phyloP scores from a whole-genome alignment of 192 early-diverging fungal species.

The Entomortierella parvispora region DNA sequence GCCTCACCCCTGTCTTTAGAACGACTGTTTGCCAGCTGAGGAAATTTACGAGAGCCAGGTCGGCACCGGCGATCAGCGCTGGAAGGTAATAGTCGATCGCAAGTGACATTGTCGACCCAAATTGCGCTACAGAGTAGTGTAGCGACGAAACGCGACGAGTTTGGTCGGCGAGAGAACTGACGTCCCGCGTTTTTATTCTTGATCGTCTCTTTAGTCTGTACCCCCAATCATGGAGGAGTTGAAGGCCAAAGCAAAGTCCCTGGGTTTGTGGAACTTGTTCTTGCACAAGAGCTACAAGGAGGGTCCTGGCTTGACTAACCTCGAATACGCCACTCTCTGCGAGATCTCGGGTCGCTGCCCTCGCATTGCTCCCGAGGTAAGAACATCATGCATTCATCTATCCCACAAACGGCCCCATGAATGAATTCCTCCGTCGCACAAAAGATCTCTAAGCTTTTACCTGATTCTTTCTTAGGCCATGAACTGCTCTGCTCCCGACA shows the following conservation, averaged over 20 bases:
- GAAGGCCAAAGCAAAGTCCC: slow-evolving; percentile 81
- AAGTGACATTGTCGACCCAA: no score
- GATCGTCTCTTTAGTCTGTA: slow-evolving; percentile 58
- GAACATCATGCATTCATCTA: not conserved
- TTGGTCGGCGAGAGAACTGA: no score
- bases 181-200: not conserved
- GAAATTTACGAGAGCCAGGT: slow-evolving; percentile 76
- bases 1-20: slow-evolving; percentile 44
- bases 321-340: slow-evolving; percentile 92
- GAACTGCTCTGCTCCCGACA: slow-evolving; percentile 95
- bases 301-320: slow-evolving; percentile 87
- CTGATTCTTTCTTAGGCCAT: slow-evolving; percentile 61
- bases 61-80: slow-evolving; percentile 79
- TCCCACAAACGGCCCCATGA: no score
- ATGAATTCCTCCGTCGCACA: no score
- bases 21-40: slow-evolving; percentile 97
- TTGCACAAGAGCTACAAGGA: slow-evolving; percentile 80
- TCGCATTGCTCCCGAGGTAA: slow-evolving; percentile 81
- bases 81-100: slow-evolving; percentile 69
- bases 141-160: no score
- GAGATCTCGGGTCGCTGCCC: slow-evolving; percentile 86
- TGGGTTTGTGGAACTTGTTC: slow-evolving; percentile 97
- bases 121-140: no score
- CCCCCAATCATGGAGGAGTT: slow-evolving; percentile 88
- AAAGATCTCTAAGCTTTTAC: no score